These are phyloP conservation scores for Clarireedia sp. DNA, from an alignment of 2,329 filamentous ascomycete species.

Conservation along the genomic window DNA sequence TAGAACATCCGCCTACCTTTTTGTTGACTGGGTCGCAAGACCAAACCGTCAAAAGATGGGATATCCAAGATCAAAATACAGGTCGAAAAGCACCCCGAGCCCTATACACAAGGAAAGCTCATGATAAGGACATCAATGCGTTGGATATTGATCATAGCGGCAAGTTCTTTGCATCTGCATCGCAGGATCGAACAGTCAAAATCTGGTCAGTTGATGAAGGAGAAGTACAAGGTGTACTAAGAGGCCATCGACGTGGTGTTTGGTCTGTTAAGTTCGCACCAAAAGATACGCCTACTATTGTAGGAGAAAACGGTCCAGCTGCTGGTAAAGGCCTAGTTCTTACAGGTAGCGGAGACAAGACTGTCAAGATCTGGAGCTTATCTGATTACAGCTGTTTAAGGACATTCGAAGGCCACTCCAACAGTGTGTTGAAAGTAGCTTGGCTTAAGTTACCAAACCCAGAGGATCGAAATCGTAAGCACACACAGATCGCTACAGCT, in stretches of 20 bases:
- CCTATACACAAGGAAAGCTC: constrained; percentile 83
- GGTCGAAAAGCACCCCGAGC: constrained; percentile 54
- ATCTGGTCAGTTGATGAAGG: constrained; percentile 90
- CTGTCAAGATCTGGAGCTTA: constrained; percentile 89
- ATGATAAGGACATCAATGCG: constrained; percentile 98
- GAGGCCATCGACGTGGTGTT: constrained; percentile 88
- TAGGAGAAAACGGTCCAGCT: constrained; percentile 62
- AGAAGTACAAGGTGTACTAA: constrained; percentile 81
- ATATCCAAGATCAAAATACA: constrained; percentile 46
- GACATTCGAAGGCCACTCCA: constrained; percentile 93
- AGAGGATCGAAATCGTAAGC: constrained; percentile 47
- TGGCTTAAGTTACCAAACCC: constrained; percentile 59
- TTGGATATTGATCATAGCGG: constrained; percentile 69
- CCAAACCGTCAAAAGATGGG: constrained; percentile 91
- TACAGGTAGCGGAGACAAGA: constrained; percentile 93
- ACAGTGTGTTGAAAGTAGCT: constrained; percentile 86
- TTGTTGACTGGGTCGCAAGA: constrained; percentile 91
- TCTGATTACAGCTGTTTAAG: constrained; percentile 85
- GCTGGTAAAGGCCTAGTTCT: constrained; percentile 75
- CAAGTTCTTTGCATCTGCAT: constrained; percentile 88
- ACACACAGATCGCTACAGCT: constrained; percentile 71
- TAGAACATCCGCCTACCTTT: constrained; percentile 74
- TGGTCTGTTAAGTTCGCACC: constrained; percentile 93
- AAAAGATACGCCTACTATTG: constrained; percentile 62
- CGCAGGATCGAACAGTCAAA: constrained; percentile 93